Evolutionary conservation across 768 basidiomycete genomes (phyloP).

Genomic region (Rhizopogon salebrosus): DNA sequence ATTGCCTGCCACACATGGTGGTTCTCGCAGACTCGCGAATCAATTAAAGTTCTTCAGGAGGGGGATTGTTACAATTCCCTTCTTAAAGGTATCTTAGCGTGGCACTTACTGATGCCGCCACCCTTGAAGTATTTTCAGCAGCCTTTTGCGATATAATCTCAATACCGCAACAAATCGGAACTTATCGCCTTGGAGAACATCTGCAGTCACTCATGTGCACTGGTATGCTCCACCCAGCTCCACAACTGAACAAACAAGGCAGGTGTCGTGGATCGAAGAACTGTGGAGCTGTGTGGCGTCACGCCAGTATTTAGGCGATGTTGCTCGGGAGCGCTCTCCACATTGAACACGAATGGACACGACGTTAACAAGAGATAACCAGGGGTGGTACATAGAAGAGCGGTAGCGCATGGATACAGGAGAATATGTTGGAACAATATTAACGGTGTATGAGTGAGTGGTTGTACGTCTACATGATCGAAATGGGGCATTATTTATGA

Average conservation of each 20-base stretch:
- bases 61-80: slow-evolving; percentile 7
- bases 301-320: background rate
- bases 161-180: too few relatives aligned
- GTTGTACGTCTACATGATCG: background rate
- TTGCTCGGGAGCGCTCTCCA: background rate
- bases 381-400: slow-evolving; percentile 2
- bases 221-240: background rate
- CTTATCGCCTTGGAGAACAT: too few relatives aligned
- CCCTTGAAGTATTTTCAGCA: background rate
- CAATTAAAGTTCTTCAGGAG: slow-evolving; percentile 2
- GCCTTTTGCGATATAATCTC: background rate
- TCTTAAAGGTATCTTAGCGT: background rate
- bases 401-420: slow-evolving; percentile 4
- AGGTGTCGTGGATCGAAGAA: slow-evolving; percentile 3
- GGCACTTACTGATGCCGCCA: background rate
- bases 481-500: background rate
- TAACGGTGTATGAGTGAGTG: background rate
- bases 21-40: background rate
- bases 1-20: background rate
- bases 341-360: background rate
- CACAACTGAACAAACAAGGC: background rate
- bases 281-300: slow-evolving; percentile 3
- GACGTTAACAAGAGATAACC: background rate
- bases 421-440: background rate
- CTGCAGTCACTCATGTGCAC: too few relatives aligned